Base-by-base conservation (phyloP, 176 grass and related monocot genomes). In the Olyra latifolia region DNA sequence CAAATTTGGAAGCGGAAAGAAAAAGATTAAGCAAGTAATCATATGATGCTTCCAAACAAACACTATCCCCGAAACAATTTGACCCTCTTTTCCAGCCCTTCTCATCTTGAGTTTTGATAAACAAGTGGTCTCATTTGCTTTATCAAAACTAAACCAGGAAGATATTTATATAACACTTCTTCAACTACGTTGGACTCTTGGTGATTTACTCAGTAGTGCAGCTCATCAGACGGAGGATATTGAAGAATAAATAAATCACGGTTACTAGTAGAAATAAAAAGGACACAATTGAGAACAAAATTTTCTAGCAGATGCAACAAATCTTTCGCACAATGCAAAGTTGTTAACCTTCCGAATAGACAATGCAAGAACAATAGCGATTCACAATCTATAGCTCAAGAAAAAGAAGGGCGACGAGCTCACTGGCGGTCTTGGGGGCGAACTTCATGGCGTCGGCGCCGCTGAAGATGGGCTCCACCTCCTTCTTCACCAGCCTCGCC, bases 381-480 rank as follows among this genome's bases (percentile, higher is more conserved):
- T 43, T 28, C 32, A 30, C 39, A 8, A 35, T 32, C 10, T 56
- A 53, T 19, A 84, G 13, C 12, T 43, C 53, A 76, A 24, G 50
- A 67, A 41, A 80, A 28, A 23, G 17, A n/a, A 77, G 30, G 43
- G 45, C 40, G 19, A 50, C 41, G 23, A 59, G 46, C 76, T 84
- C 67, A 94, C 95, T 19, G 42, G 28, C 59, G 15, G 87, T 92
- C 80, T 91, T 90, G 44, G 85, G 43, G 53, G 72, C 87, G 45
- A 64, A 67, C 71, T 92, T 87, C 89, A 86, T 71, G n/a, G 75
- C 82, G 27, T 90, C 90, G 0, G 44, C 3, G 12, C 71, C 80
- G 38, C 74, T 84, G 74, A 92, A 92, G 52, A 96, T 92, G 58
- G 92, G 83, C 39, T 89, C 85, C 59, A 91, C 69, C 80, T 94